Percentiles rank a stretch among this genome's conserved stretches.
Evolutionary conservation across 805 yeast species (phyloP).

Genomic region (Candida michaelii): DNA sequence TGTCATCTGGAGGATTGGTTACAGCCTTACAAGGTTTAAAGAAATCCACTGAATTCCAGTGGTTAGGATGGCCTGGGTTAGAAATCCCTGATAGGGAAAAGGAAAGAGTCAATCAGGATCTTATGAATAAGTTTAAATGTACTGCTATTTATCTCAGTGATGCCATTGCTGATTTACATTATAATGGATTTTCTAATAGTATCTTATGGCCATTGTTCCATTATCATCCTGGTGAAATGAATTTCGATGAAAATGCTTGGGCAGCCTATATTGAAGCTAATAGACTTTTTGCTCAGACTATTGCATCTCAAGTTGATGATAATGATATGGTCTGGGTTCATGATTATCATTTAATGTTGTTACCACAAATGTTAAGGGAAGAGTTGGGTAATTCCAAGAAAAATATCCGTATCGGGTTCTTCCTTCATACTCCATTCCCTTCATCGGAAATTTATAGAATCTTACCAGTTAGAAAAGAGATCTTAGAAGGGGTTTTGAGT

Average conservation of each 20-base stretch:
- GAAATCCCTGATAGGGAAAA: slow-evolving; percentile 81
- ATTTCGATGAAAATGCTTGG: slow-evolving; percentile 97
- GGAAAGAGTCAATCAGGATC: slow-evolving; percentile 63
- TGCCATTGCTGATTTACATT: slow-evolving; percentile 90
- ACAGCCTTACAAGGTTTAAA: slow-evolving; percentile 92
- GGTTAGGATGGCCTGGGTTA: slow-evolving; percentile 97
- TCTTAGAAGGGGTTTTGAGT: slow-evolving; percentile 84
- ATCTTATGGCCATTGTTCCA: slow-evolving; percentile 98
- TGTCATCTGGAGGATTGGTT: slow-evolving; percentile 98
- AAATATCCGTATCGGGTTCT: slow-evolving; percentile 83
- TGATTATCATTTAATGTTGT: slow-evolving; percentile 93
- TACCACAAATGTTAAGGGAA: slow-evolving; percentile 82
- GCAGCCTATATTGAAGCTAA: slow-evolving; percentile 96
- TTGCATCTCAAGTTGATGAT: slow-evolving; percentile 68
- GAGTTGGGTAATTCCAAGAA: slow-evolving; percentile 48
- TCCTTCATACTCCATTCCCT: slow-evolving; percentile 97
- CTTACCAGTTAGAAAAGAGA: slow-evolving; percentile 91
- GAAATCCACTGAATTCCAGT: slow-evolving; percentile 78
- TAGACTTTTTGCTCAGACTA: slow-evolving; percentile 70
- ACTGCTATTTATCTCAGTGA: slow-evolving; percentile 87
- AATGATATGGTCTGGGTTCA: slow-evolving; percentile 96
- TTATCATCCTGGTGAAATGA: slow-evolving; percentile 99
- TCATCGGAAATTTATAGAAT: slow-evolving; percentile 94
- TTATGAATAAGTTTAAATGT: slow-evolving; percentile 78
- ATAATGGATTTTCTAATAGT: slow-evolving; percentile 93